Base-by-base conservation (phyloP, 2,329 filamentous ascomycete genomes). In the Ophiostoma sp. region DNA sequence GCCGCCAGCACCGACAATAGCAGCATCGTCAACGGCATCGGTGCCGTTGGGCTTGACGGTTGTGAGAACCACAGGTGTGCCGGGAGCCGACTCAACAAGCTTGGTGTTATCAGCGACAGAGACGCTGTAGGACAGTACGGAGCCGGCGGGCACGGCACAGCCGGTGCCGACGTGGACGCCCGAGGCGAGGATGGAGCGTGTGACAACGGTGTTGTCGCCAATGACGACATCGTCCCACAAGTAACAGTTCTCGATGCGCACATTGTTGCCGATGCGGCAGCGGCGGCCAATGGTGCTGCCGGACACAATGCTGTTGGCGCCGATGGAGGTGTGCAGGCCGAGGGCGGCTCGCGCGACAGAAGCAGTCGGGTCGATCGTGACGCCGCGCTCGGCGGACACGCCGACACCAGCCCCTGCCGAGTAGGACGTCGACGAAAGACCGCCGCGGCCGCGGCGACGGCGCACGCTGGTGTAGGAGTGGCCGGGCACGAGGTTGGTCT, bases 181-280 rank as follows among this genome's bases (percentile, higher is more conserved):
- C 73, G 89, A 87, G 4, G 91, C 95, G 67, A 99, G 81, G 58
- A 99, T 87, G 1, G 92, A 89, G 72, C 87, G 85, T 8, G 84
- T 83, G 64, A 99, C 81, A 38, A 84, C 84, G 16, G 89, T 83
- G 27, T 88, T 88, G 75, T 97, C 92, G 1, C 87, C 90, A 72
- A 99, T 86, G 5, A 84, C 85, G 0, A 87, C 87, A 73, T 93
- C 86, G 73, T 97, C 92, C 93, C 94, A 98, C 71, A 99, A 86
- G 74, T 92, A 94, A 36, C 91, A 89, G 73, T 92, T 85, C 64
- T 90, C 84, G 70, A 99, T 87, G 49, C 82, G 85, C 41, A 95
- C 93, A 72, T 95, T 91, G 73, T 86, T 89, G 6, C 95, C 95
- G 73, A 99, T 95, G 72, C 87, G 88, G 78, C 94, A 98, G 72